phyloP scores from a whole-genome alignment of 768 basidiomycete species.

The Mycena olivaceomarginata region DNA sequence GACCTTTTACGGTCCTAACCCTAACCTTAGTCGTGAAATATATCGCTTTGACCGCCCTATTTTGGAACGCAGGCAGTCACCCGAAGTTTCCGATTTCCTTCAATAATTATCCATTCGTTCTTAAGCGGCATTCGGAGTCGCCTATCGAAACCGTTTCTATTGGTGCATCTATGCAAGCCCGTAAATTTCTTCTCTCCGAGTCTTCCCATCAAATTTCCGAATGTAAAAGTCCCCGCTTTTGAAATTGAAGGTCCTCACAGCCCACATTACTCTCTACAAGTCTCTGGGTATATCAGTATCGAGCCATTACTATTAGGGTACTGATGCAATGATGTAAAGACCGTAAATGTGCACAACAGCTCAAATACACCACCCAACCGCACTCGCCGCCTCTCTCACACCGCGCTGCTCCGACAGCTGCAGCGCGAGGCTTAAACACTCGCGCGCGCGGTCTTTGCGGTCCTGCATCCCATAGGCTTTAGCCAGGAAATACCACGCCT shows the following conservation, averaged over 20 bases:
- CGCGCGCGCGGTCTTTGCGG: slow-evolving; percentile 81
- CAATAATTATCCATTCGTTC: too few relatives aligned
- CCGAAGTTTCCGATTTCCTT: too few relatives aligned
- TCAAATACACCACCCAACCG: slow-evolving; percentile 83
- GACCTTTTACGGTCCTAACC: background rate
- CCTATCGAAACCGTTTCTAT: too few relatives aligned
- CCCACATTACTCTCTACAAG: background rate
- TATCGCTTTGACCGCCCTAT: too few relatives aligned
- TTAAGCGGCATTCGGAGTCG: too few relatives aligned
- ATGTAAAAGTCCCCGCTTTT: too few relatives aligned
- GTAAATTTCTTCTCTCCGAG: too few relatives aligned
- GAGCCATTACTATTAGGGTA: slow-evolving; percentile 31
- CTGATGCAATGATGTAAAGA: slow-evolving; percentile 19
- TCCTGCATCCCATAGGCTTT: slow-evolving; percentile 87
- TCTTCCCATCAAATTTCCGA: too few relatives aligned
- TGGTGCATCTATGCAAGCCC: too few relatives aligned
- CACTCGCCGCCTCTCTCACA: slow-evolving; percentile 77
- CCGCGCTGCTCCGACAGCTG: slow-evolving; percentile 76
- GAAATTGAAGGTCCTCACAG: too few relatives aligned
- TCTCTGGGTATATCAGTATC: slow-evolving; percentile 7
- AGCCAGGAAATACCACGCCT: slow-evolving; percentile 96
- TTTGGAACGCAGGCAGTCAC: too few relatives aligned
- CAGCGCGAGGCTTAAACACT: slow-evolving; percentile 85
- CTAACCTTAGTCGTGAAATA: background rate
- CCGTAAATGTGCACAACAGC: background rate